Base-by-base conservation (phyloP, 2,329 filamentous ascomycete genomes). In the Epichloe scottii region DNA sequence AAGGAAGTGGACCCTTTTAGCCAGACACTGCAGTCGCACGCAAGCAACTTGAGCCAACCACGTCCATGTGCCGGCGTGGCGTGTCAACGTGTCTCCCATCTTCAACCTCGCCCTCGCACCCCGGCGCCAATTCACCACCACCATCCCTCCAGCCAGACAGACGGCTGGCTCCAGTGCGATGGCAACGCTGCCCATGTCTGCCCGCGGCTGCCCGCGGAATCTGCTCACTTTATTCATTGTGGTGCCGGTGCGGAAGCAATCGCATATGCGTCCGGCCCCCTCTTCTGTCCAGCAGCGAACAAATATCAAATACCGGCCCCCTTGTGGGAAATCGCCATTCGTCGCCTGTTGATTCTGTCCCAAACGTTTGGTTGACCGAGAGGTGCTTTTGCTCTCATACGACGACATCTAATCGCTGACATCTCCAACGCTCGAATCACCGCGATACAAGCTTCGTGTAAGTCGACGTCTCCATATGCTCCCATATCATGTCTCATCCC, bases 101-200 rank as follows among this genome's bases (percentile, higher is more conserved):
- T 48, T 44, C 45, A 48, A 38, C 44, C 19, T 48, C 43, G 34
- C 14, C 23, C 14, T 21, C 35, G 11, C 46, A 19, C 38, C 37
- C 37, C 38, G 38, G 50, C 50, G 37, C 44, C 37, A 51, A 42
- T 43, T 23, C 49, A 34, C 49, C 43, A 47, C 15, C n/a, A 15
- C 21, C 40, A 26, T 5, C 41, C 21, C 3, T 1, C 21, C 41
- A 4, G 12, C 15, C 12, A 43, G 41, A 43, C 26, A 30, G 30
- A 11, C 30, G 30, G 30, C 30, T 30, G 30, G 30, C 30, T 30
- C 30, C 30, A 30, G 30, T 30, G 30, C 30, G 37, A 26, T 35
- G 34, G 34, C 11, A 51, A 40, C 33, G 46, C 39, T 21, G 39
- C 39, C 39, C 38, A 21, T 1, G 38, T 40, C 17, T 41, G 39